Evolutionary conservation across 441 rosid species (phyloP), one percentile per base, ranked within the genome.

Genomic region (Adansonia gregorii): DNA sequence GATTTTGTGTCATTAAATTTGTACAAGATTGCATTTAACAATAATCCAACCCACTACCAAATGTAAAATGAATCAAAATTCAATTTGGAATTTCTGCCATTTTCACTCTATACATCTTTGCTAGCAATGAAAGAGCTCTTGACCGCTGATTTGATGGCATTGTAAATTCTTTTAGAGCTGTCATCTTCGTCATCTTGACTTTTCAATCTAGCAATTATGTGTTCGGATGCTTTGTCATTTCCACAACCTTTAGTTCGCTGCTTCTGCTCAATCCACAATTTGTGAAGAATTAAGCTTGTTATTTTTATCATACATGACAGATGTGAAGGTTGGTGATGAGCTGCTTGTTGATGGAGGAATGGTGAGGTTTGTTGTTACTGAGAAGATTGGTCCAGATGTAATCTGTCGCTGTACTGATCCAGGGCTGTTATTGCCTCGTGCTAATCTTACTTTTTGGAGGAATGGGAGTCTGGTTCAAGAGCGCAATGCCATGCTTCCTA

Each of bases 291-390:
- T 74, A 74, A 69, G 61, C 41, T 6, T 41, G 14, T 63, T 65
- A 24, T 31, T 76, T 59, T 77, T 31, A 20, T 77, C 45, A 39
- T 19, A 10, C 52, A 45, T n/a, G 8, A 55, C 76, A 86, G 89
- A 86, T 84, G 81, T 84, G 58, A 80, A 79, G 78, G 81, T 84
- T 61, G 86, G 85, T 65, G 89, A 86, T 76, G 89, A 82, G 35
- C 86, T 84, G 19, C 83, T 84, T 77, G 87, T 84, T 27, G 89
- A 86, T 83, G 89, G 87, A 39, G 86, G 89, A 67, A 86, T 86
- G 86, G 87, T 84, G 82, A 83, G 89, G 76, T 86, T 86, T 78
- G 80, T 79, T 54, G 89, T 84, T 65, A 79, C 70, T 0, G 81
- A 86, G 78, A 86, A 79, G 81, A 79, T 86, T 67, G 89, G 87